A percentile compares a stretch with the other conserved stretches of the same genome.
Conservation (phyloP, 805 yeast species). For the Peterozyma toletana region DNA sequence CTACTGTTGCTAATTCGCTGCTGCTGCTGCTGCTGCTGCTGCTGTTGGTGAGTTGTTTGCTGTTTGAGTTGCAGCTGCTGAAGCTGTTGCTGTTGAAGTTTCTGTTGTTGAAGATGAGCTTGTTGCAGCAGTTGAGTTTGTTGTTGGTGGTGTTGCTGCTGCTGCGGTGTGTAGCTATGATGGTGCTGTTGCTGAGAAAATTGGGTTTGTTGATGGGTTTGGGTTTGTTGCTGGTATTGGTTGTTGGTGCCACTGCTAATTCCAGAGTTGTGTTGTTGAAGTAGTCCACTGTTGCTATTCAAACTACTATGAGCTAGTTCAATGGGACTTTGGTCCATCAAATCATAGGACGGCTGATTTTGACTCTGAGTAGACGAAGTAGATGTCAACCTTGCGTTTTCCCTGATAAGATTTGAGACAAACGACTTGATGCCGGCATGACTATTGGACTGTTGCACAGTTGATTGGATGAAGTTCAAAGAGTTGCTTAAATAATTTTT, state of each 20-base stretch:
- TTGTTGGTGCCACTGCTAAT: neutral
- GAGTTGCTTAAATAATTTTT: constrained; percentile 6
- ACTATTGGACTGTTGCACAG: neutral
- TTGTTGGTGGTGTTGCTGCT: constrained; percentile 1
- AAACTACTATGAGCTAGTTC: too few species aligned
- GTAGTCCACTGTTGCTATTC: too few species aligned
- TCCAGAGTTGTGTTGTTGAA: neutral
- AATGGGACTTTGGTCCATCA: neutral
- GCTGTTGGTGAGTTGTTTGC: neutral
- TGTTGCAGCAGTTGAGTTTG: neutral
- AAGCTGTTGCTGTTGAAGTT: neutral
- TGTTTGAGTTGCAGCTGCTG: constrained; percentile 1
- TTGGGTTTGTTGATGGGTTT: neutral
- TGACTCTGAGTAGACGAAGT: neutral
- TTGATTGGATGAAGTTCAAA: constrained; percentile 6
- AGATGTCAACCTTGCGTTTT: too few species aligned
- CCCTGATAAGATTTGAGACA: too few species aligned
- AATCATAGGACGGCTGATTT: neutral
- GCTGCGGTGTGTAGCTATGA: constrained; percentile 1
- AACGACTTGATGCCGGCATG: too few species aligned
- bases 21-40: neutral
- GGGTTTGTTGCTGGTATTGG: neutral
- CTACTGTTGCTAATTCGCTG: neutral
- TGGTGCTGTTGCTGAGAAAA: neutral
- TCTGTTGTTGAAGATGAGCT: neutral